A percentile compares a stretch with the other conserved stretches of the same genome.
These are phyloP conservation scores for Spergularia bocconei DNA, from an alignment of 148 eudicot genomes.

Conservation along the genomic window DNA sequence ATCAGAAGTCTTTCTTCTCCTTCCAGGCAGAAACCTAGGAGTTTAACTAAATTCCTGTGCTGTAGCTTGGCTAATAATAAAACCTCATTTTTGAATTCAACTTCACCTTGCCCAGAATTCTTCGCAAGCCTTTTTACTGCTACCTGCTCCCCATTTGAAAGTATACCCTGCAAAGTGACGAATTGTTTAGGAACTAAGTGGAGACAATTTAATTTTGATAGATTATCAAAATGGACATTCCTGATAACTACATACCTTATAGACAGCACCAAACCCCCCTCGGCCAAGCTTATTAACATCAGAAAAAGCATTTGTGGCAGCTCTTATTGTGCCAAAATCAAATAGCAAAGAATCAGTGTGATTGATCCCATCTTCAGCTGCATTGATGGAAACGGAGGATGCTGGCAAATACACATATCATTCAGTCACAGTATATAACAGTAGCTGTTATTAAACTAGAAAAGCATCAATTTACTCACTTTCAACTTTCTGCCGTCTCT, in stretches of 20 bases:
- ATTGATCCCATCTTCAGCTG: slow-evolving; percentile 12
- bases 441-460: neutral
- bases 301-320: slow-evolving; percentile 34
- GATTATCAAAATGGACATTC: too few relatives aligned
- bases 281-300: slow-evolving; percentile 25
- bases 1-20: slow-evolving; percentile 42
- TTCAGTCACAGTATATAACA: neutral
- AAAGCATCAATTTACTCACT: slow-evolving; percentile 1
- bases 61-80: slow-evolving; percentile 46
- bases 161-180: slow-evolving; percentile 31
- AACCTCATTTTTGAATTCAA: slow-evolving; percentile 47
- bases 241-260: slow-evolving; percentile 14
- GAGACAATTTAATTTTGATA: too few relatives aligned
- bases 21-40: slow-evolving; percentile 44
- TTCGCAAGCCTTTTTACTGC: slow-evolving; percentile 53
- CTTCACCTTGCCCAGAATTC: slow-evolving; percentile 39
- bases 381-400: neutral
- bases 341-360: slow-evolving; percentile 24
- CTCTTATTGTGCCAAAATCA: slow-evolving; percentile 26
- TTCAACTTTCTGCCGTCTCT: slow-evolving; percentile 6
- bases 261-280: slow-evolving; percentile 28
- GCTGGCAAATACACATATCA: neutral
- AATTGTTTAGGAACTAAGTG: neutral
- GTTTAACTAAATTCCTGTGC: slow-evolving; percentile 48
- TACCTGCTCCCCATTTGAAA: slow-evolving; percentile 35